Base-by-base conservation (phyloP, 257 asterid genomes). In the Cynanchum wilfordii region DNA sequence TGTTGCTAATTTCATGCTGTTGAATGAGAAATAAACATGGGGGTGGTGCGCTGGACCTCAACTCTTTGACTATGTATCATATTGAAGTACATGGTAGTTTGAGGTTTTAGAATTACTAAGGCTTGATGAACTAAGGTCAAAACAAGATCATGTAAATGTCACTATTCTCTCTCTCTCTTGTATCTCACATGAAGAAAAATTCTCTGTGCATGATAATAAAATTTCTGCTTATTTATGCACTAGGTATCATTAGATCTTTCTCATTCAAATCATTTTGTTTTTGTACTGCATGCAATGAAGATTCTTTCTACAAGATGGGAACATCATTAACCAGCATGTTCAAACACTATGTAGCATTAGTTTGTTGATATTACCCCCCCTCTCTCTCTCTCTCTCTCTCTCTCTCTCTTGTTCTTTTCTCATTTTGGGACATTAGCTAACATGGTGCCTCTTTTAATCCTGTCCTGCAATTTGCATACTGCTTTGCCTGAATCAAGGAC, bases 401-500 rank as follows among this genome's bases (percentile, higher is more conserved):
- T 45, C 52, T 49, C 59, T 27, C 38, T 58, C 8, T 42, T 42
- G 36, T 12, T 60, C 15, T 40, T 33, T 30, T 62, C 68, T 63
- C 22, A 10, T 51, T 49, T 69, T 54, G 36, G 33, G n/a, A 11
- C 47, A 15, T 73, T 13, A 2, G 10, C 63, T 49, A 71, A 62
- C 42, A 38, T 60, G 52, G 6, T 51, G 57, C 56, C 15, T 20
- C 30, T 13, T 22, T 44, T 49, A 19, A 5, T 42, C 24, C 72
- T 49, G 5, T 47, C 22, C 33, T 74, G 42, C 68, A 8, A 3
- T 19, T 40, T 64, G 55, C 44, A 47, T 55, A 55, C 49, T 44
- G 72, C 65, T 84, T 79, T 79, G 73, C 51, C 84, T 79, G 47
- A 83, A 78, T 87, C 83, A 83, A 94, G 99, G 96, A 87, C 89